These are phyloP conservation scores for Leptoxyphium fumago DNA, from an alignment of 2,329 filamentous ascomycete genomes.

Conservation along the genomic window DNA sequence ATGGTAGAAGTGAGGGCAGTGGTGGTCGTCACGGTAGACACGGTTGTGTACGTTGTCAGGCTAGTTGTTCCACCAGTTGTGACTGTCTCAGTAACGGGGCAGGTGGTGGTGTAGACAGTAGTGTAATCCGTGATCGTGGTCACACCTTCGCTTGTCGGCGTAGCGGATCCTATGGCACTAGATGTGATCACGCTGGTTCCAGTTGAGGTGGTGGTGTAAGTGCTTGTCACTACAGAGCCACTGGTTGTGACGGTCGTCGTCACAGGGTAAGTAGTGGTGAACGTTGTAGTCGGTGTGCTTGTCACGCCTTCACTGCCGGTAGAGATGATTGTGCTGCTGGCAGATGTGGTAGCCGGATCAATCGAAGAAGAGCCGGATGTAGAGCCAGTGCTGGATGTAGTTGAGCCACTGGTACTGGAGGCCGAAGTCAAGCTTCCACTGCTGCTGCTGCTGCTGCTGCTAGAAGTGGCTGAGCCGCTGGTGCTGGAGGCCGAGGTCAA, in stretches of 20 bases:
- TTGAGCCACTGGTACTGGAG: not conserved
- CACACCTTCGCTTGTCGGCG: not conserved
- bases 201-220: not conserved
- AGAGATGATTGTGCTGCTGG: not conserved
- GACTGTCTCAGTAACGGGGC: slow-evolving; percentile 4
- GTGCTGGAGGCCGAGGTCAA: not conserved
- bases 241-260: not conserved
- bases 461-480: not conserved
- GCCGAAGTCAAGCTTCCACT: not conserved
- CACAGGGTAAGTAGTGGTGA: not conserved
- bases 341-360: not conserved
- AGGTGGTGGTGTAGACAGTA: slow-evolving; percentile 6
- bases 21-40: slow-evolving; percentile 17
- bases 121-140: slow-evolving; percentile 5
- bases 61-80: slow-evolving; percentile 4
- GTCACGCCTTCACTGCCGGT: not conserved
- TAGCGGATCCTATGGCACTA: not conserved
- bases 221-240: not conserved
- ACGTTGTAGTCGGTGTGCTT: not conserved
- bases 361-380: not conserved
- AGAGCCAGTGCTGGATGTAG: not conserved
- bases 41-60: slow-evolving; percentile 2
- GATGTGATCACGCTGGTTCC: not conserved
- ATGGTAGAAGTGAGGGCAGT: slow-evolving; percentile 22
- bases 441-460: not conserved